Evolutionary conservation across 225 moss, liverwort and hornwort genomes (phyloP).

Genomic region (Marchantia polymorpha): DNA sequence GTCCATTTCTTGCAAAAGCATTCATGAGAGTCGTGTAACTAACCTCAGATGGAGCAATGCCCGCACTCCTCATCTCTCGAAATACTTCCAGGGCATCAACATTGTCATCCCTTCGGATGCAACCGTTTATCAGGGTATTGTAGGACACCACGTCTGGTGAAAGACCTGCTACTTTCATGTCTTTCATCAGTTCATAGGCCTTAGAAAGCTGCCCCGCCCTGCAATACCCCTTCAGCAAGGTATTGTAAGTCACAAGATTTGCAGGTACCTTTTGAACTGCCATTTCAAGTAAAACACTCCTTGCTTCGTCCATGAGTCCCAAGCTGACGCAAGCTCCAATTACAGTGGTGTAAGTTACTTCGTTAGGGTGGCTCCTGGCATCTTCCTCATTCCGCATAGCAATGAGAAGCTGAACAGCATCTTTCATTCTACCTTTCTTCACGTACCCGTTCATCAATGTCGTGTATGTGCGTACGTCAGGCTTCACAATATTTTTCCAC

Average conservation of each 20-base stretch:
- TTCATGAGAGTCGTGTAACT: slow-evolving; percentile 98
- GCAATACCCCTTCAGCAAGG: slow-evolving; percentile 76
- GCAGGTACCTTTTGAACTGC: slow-evolving; percentile 58
- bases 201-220: slow-evolving; percentile 47
- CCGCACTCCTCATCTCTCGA: slow-evolving; percentile 60
- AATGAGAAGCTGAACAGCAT: slow-evolving; percentile 72
- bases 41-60: slow-evolving; percentile 68
- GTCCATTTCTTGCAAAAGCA: slow-evolving; percentile 78
- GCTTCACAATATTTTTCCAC: slow-evolving; percentile 45
- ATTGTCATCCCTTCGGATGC: slow-evolving; percentile 78
- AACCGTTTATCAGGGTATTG: slow-evolving; percentile 84
- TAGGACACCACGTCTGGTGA: slow-evolving; percentile 75
- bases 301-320: slow-evolving; percentile 83
- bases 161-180: slow-evolving; percentile 60
- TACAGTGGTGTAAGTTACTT: slow-evolving; percentile 87
- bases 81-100: slow-evolving; percentile 61
- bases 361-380: slow-evolving; percentile 55
- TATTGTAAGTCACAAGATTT: slow-evolving; percentile 83
- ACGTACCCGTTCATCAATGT: slow-evolving; percentile 96
- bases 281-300: slow-evolving; percentile 74
- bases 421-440: slow-evolving; percentile 63
- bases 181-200: slow-evolving; percentile 58
- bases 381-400: slow-evolving; percentile 70
- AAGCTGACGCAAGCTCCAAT: slow-evolving; percentile 71
- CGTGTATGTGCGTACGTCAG: slow-evolving; percentile 82